Percentiles rank a stretch among this genome's conserved stretches.
phyloP scores from a whole-genome alignment of 225 moss, liverwort and hornwort species.

The Physcomitrellopsis africana region DNA sequence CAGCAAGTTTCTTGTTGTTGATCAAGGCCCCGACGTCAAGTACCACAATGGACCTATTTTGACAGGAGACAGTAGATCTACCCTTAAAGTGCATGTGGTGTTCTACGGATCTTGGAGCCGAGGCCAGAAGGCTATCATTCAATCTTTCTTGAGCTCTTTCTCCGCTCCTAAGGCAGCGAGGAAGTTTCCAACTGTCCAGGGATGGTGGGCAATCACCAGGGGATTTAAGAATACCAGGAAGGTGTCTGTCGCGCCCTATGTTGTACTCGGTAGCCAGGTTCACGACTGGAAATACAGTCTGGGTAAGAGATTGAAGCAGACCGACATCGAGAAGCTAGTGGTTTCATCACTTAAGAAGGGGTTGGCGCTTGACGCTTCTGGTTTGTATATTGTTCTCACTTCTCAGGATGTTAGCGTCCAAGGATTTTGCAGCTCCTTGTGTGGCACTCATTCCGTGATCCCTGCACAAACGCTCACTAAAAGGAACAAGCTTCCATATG shows the following conservation, averaged over 20 bases:
- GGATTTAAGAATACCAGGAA: conserved; percentile 28
- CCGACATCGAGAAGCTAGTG: conserved; percentile 33
- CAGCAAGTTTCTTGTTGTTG: conserved; percentile 38
- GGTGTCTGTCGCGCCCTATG: conserved; percentile 37
- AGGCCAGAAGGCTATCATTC: conserved; percentile 29
- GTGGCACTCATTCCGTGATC: conserved; percentile 45
- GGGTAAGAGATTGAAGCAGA: conserved; percentile 37
- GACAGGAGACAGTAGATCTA: conserved; percentile 28
- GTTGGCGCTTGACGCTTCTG: conserved; percentile 32
- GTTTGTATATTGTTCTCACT: conserved; percentile 50
- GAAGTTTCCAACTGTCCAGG: conserved; percentile 41
- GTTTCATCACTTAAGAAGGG: conserved; percentile 35
- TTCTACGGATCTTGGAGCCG: conserved; percentile 40
- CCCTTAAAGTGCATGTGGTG: conserved; percentile 40
- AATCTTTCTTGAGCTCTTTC: conserved; percentile 42
- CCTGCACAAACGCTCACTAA: conserved; percentile 19
- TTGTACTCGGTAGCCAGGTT: conserved; percentile 22
- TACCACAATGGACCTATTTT: conserved; percentile 43
- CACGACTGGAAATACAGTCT: conserved; percentile 39
- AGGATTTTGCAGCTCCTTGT: conserved; percentile 56
- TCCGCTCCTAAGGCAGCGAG: conserved; percentile 24
- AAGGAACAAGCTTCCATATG: conserved; percentile 37
- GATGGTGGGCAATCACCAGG: conserved; percentile 59
- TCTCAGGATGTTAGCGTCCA: conserved; percentile 43
- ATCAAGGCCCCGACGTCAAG: conserved; percentile 25